Conservation (phyloP, 345 rosid genomes). For the Eucalyptus virginea region DNA sequence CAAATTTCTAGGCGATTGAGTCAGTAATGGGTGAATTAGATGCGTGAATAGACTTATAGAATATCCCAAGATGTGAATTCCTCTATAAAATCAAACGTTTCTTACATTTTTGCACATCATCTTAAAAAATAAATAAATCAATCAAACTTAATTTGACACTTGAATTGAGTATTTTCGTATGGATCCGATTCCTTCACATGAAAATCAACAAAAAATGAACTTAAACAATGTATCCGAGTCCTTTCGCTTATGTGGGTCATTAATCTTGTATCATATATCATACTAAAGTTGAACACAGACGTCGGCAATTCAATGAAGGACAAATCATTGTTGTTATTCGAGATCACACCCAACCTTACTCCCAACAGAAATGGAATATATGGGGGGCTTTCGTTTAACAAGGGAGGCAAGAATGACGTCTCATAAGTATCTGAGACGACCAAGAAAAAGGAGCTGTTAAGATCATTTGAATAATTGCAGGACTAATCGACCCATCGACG, state of each 20-base stretch:
- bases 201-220: neutral
- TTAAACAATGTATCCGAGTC: neutral
- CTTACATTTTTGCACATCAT: too few relatives aligned
- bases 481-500: neutral
- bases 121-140: too few relatives aligned
- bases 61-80: neutral
- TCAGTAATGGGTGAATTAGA: neutral
- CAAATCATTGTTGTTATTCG: neutral
- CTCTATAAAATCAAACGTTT: neutral
- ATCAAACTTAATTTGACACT: neutral
- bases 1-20: neutral
- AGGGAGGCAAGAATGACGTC: neutral
- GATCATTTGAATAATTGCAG: neutral
- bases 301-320: neutral
- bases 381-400: neutral
- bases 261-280: neutral
- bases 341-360: neutral
- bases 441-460: neutral
- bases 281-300: neutral
- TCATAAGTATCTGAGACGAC: neutral
- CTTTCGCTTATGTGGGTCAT: neutral
- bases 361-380: neutral
- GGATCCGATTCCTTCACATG: fast-evolving
- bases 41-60: neutral
- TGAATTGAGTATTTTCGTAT: neutral